Evolutionary conservation across 345 rosid genomes (phyloP).

Genomic region (Zanthoxylum bungeanum): DNA sequence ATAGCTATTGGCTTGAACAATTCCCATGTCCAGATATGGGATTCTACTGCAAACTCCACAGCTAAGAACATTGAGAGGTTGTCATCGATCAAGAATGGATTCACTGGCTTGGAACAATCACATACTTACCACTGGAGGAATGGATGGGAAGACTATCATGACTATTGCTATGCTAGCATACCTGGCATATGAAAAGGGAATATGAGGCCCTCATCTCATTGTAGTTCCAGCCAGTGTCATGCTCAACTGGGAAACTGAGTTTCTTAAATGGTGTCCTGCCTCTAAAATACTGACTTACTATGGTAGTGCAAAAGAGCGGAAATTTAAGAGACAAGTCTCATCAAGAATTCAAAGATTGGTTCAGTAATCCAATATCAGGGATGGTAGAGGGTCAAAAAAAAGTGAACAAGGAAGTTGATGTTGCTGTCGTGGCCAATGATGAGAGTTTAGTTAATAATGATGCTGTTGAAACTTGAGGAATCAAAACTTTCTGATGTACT

Average conservation of each 20-base stretch:
- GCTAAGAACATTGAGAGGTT: no score
- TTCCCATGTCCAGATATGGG: no score
- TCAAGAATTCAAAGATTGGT: slow-evolving; percentile 99
- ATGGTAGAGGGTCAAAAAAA: slow-evolving; percentile 99
- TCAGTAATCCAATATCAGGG: slow-evolving; percentile 96
- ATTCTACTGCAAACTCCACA: no score
- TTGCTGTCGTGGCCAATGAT: no score
- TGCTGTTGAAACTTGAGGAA: slow-evolving; percentile 71
- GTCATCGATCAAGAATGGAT: no score
- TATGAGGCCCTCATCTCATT: slow-evolving; percentile 99
- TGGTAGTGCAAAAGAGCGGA: slow-evolving; percentile 99
- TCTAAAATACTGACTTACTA: slow-evolving; percentile 97
- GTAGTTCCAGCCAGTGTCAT: slow-evolving; percentile 99
- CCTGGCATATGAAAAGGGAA: slow-evolving; percentile 96
- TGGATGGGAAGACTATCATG: slow-evolving; percentile 99
- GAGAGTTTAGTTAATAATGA: no score
- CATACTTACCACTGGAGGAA: no score
- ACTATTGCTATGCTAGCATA: slow-evolving; percentile 98
- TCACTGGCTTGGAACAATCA: slow-evolving; percentile 99
- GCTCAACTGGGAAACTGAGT: slow-evolving; percentile 99
- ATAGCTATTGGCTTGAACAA: no score
- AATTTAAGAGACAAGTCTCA: slow-evolving; percentile 96
- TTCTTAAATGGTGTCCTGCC: slow-evolving; percentile 99
- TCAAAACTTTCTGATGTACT: slow-evolving; percentile 60
- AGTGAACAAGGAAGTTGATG: slow-evolving; percentile 95